A percentile compares a stretch with the other conserved stretches of the same genome.
These are phyloP conservation scores for Apiospora koreana DNA, from an alignment of 2,329 filamentous ascomycete species.

Conservation along the genomic window DNA sequence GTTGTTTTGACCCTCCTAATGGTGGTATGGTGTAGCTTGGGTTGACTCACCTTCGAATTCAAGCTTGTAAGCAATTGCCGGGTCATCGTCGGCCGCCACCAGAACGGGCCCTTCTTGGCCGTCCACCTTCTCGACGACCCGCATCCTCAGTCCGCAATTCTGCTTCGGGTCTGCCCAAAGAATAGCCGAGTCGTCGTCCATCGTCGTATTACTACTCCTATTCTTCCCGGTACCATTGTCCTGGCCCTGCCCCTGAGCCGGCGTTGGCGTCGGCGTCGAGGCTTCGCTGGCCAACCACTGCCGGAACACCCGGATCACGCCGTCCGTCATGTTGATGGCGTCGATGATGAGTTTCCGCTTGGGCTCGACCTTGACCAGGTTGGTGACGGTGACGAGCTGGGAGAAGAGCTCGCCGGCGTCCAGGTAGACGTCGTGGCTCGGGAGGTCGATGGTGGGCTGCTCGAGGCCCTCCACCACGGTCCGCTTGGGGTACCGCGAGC, in stretches of 20 bases:
- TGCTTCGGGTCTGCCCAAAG: constrained; percentile 68
- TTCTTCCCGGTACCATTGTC: constrained; percentile 15
- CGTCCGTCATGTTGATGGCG: constrained; percentile 66
- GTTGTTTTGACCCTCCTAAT: neutral
- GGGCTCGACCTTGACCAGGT: constrained; percentile 67
- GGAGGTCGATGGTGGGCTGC: constrained; percentile 39
- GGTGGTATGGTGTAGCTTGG: neutral
- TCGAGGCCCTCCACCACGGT: constrained; percentile 22
- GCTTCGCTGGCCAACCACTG: constrained; percentile 63
- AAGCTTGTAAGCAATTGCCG: constrained; percentile 69
- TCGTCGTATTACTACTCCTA: constrained; percentile 11
- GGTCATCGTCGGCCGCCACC: constrained; percentile 59
- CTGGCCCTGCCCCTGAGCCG: constrained; percentile 27
- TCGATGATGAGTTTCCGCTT: constrained; percentile 55
- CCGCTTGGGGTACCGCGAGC: constrained; percentile 24
- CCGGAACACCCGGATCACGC: constrained; percentile 70
- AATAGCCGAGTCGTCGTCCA: constrained; percentile 39
- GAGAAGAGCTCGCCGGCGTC: constrained; percentile 73
- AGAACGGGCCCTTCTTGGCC: constrained; percentile 52
- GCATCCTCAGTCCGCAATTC: constrained; percentile 69
- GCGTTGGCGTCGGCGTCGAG: constrained; percentile 15
- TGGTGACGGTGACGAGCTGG: constrained; percentile 69
- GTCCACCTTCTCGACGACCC: constrained; percentile 54
- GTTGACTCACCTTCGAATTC: constrained; percentile 66
- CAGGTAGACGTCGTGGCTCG: constrained; percentile 62